Conservation (phyloP, 805 yeast genomes). For the Lachancea fermentati region DNA sequence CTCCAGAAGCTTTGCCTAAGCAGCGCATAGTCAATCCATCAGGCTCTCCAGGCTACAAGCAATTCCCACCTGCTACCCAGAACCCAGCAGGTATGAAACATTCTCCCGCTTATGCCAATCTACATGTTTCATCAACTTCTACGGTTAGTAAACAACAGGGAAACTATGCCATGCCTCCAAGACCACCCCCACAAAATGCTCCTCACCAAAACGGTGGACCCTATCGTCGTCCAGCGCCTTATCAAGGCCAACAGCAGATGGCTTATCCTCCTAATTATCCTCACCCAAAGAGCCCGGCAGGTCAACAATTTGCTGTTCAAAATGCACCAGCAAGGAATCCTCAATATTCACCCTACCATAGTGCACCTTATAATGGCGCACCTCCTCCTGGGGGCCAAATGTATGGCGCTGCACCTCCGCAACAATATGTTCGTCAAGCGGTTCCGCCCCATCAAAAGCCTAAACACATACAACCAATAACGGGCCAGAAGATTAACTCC, state of each 20-base stretch:
- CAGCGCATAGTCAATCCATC: conserved; percentile 5
- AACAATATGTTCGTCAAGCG: conserved; percentile 2
- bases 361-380: no score
- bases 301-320: neutral
- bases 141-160: conserved; percentile 1
- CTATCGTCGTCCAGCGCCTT: conserved; percentile 4
- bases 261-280: neutral
- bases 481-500: conserved; percentile 1
- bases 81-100: conserved; percentile 3
- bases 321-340: neutral
- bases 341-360: neutral
- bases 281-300: neutral
- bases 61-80: conserved; percentile 3
- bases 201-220: neutral
- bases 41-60: conserved; percentile 6
- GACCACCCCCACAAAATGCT: neutral
- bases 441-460: conserved; percentile 9
- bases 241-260: conserved; percentile 15
- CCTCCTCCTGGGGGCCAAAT: conserved; percentile 4
- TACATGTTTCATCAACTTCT: conserved; percentile 3
- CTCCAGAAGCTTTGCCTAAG: conserved; percentile 10
- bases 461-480: conserved; percentile 5
- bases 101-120: conserved; percentile 8
- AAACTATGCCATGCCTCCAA: no score
- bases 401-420: conserved; percentile 4